Evolutionary conservation across 176 grass and related monocot species (phyloP), one percentile per base, ranked within the genome.

Genomic region (Puccinellia tenuiflora): DNA sequence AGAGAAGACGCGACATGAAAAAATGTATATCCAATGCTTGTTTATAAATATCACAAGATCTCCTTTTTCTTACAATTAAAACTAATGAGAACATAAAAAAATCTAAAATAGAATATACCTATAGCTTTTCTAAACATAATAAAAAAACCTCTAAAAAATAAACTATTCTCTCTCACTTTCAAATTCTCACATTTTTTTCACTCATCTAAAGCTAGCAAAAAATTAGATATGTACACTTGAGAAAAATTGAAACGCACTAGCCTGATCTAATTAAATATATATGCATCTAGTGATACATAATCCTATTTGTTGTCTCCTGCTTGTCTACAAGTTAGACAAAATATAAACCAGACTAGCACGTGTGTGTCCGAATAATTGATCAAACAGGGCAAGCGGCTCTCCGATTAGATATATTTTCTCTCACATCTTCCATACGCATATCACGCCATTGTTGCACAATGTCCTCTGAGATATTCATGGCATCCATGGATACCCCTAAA

Each of bases 401-500:
- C 33, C 30, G 24, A 55, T 77, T 46, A 6, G 48, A 34, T 7
- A 68, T 21, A 78, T 53, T 84, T 79, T 37, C 10, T 60, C 47
- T 68, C 77, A 7, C 61, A 21, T 42, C 46, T 64, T 90, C 61
- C 53, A 14, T 61, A 30, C 25, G 34, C 12, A 40, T 83, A 25
- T 68, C 53, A 73, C 39, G 77, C 83, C 79, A 95, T 50, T 69
- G 72, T 9, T 71, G 63, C 17, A 14, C 55, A 37, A 98, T 87
- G n/a, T 98, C 96, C 11, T 87, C 67, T 0, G 89, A 78, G 39
- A 95, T 87, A 68, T 90, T 90, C 12, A 30, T 80, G 22, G 96
- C 96, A 45, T 98, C 96, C 16, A 90, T 82, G 4, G 91, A 90
- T 18, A 94, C 87, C 7, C 92, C 96, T 22, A 90, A 34, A 15